Percentiles rank a stretch among this genome's conserved stretches.
Conservation (phyloP, 2,329 filamentous ascomycete species). For the Triangularia setosa region DNA sequence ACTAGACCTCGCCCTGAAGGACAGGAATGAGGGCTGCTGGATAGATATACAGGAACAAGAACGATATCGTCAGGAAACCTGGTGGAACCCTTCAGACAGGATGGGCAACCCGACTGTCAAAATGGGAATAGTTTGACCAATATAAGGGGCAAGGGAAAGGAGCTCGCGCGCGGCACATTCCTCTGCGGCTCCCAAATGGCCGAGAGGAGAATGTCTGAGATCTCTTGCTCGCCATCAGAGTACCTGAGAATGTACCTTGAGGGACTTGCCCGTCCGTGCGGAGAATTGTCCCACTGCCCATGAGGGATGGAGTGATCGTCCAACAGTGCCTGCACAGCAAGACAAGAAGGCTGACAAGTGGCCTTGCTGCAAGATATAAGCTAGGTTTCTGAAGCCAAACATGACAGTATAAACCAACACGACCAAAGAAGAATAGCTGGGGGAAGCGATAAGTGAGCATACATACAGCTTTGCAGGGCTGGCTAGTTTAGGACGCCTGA, state of each 20-base stretch:
- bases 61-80: conserved; percentile 15
- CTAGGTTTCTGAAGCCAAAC: background rate
- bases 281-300: background rate
- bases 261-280: conserved; percentile 2
- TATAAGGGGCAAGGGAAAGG: conserved; percentile 18
- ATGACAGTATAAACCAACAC: background rate
- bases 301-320: conserved; percentile 6
- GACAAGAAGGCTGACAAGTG: background rate
- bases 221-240: background rate
- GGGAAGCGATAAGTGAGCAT: background rate
- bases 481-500: background rate
- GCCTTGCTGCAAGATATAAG: background rate
- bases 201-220: conserved; percentile 7
- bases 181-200: conserved; percentile 4
- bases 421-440: background rate
- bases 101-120: conserved; percentile 15
- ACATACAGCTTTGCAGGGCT: background rate
- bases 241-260: conserved; percentile 1
- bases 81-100: conserved; percentile 15
- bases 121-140: conserved; percentile 17
- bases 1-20: conserved; percentile 13
- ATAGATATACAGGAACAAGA: conserved; percentile 19
- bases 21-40: conserved; percentile 15
- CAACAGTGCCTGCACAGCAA: background rate
- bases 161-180: background rate